These are phyloP conservation scores for Suhomyces emberorum DNA, from an alignment of 805 yeast genomes.

Conservation along the genomic window DNA sequence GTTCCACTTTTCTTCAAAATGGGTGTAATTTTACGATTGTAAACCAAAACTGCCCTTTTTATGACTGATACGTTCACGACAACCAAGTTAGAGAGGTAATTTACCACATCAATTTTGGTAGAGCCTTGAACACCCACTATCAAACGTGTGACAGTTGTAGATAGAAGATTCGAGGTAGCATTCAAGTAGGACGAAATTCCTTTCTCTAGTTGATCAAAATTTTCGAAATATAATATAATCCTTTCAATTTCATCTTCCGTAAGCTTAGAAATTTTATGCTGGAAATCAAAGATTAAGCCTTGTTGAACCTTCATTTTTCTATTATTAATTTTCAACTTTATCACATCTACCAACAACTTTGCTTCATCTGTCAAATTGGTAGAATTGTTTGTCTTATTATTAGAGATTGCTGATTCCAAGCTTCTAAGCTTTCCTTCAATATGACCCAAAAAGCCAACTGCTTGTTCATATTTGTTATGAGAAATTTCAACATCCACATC, in stretches of 20 bases:
- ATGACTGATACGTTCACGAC: constrained; percentile 36
- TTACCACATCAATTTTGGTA: constrained; percentile 40
- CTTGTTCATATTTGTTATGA: constrained; percentile 50
- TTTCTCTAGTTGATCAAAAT: constrained; percentile 33
- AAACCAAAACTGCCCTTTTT: constrained; percentile 49
- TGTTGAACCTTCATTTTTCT: constrained; percentile 37
- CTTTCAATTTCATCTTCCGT: constrained; percentile 27
- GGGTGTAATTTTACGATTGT: constrained; percentile 35
- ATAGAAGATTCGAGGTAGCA: constrained; percentile 31
- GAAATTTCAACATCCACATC: constrained; percentile 68
- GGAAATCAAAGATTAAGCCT: constrained; percentile 36
- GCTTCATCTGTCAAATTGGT: constrained; percentile 22
- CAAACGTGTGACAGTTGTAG: constrained; percentile 30
- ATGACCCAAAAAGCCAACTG: constrained; percentile 40
- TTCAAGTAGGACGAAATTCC: constrained; percentile 34
- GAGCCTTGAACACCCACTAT: constrained; percentile 41
- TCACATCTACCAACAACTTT: constrained; percentile 36
- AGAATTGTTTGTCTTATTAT: constrained; percentile 8
- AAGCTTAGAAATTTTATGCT: constrained; percentile 29
- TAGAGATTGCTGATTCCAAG: constrained; percentile 25
- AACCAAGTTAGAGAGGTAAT: constrained; percentile 37
- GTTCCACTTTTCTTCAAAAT: constrained; percentile 24
- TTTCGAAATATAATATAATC: constrained; percentile 35
- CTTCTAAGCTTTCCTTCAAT: constrained; percentile 31
- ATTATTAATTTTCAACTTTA: constrained; percentile 37